phyloP scores from a whole-genome alignment of 2,329 filamentous ascomycete species.

The Sporothrix sp. region DNA sequence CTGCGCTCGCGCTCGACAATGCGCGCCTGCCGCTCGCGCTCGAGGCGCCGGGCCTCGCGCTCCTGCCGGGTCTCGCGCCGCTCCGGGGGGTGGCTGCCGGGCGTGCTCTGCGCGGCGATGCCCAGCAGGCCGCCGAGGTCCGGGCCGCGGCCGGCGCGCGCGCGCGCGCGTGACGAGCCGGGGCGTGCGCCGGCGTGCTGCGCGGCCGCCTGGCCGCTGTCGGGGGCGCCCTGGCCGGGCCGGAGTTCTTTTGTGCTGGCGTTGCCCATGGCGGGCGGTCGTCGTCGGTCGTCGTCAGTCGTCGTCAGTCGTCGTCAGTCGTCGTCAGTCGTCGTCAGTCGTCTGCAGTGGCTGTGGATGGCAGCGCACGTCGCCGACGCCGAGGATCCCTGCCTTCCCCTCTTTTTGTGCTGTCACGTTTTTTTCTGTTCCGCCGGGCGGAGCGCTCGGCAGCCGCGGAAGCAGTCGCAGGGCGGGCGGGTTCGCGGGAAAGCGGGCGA shows the following conservation, averaged over 20 bases:
- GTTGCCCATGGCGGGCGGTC: slow-evolving; percentile 25
- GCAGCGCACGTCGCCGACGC: too few relatives aligned
- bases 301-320: too few relatives aligned
- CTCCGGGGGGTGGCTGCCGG: slow-evolving; percentile 34
- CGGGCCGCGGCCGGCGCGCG: slow-evolving; percentile 30
- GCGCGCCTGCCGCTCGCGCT: slow-evolving; percentile 67
- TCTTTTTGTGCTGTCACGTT: not conserved
- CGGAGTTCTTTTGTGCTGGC: slow-evolving; percentile 28
- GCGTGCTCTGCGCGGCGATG: slow-evolving; percentile 31
- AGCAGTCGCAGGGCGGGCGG: not conserved
- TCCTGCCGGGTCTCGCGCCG: slow-evolving; percentile 86
- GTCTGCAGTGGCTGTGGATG: too few relatives aligned
- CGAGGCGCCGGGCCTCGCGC: slow-evolving; percentile 73
- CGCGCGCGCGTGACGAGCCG: slow-evolving; percentile 19
- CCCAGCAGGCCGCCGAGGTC: slow-evolving; percentile 39
- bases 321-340: too few relatives aligned
- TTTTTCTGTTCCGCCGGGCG: too few relatives aligned
- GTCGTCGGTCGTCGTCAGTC: not conserved
- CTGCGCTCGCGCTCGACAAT: slow-evolving; percentile 83
- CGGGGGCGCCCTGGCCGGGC: slow-evolving; percentile 15
- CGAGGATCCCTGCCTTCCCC: not conserved
- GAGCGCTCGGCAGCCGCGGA: slow-evolving; percentile 7
- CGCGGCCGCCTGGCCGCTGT: slow-evolving; percentile 17
- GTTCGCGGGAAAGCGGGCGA: not conserved
- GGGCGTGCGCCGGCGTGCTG: slow-evolving; percentile 15